phyloP scores from a whole-genome alignment of 208 protist genomes.

The Trypanosoma grayi region DNA sequence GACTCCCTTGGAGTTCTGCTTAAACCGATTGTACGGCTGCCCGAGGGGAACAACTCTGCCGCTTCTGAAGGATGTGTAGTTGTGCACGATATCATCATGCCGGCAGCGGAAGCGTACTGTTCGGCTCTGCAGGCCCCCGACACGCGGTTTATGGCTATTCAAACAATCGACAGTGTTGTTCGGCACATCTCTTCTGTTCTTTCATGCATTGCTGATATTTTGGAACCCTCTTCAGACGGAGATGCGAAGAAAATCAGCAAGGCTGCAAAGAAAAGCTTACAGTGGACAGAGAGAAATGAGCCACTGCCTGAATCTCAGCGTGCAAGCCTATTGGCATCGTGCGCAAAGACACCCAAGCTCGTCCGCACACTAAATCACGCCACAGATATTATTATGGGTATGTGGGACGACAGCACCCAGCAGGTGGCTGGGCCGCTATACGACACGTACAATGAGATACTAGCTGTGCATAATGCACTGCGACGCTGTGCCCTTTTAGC shows the following conservation, averaged over 20 bases:
- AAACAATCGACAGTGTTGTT: slow-evolving; percentile 82
- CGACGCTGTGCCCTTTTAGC: slow-evolving; percentile 12
- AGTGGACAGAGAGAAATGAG: neutral
- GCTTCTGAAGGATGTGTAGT: slow-evolving; percentile 5
- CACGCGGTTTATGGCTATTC: slow-evolving; percentile 89
- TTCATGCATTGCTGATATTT: slow-evolving; percentile 16
- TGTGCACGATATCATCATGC: slow-evolving; percentile 68
- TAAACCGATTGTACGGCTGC: slow-evolving; percentile 6
- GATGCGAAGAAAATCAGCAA: slow-evolving; percentile 9
- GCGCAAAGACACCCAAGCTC: slow-evolving; percentile 39
- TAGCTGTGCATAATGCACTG: slow-evolving; percentile 28
- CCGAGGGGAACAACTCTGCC: neutral
- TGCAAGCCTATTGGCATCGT: slow-evolving; percentile 20
- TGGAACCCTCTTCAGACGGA: neutral
- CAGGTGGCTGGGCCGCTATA: slow-evolving; percentile 83
- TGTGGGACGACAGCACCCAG: slow-evolving; percentile 89
- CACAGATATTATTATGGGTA: slow-evolving; percentile 74
- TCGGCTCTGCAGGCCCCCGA: slow-evolving; percentile 65
- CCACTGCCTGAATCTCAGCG: neutral
- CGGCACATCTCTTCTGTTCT: slow-evolving; percentile 67
- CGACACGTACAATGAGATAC: slow-evolving; percentile 67
- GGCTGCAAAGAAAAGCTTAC: slow-evolving; percentile 7
- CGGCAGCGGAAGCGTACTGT: slow-evolving; percentile 48
- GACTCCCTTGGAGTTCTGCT: slow-evolving; percentile 47
- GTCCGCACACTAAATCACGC: slow-evolving; percentile 36